phyloP scores from a whole-genome alignment of 768 basidiomycete species.

The Russula virescens region DNA sequence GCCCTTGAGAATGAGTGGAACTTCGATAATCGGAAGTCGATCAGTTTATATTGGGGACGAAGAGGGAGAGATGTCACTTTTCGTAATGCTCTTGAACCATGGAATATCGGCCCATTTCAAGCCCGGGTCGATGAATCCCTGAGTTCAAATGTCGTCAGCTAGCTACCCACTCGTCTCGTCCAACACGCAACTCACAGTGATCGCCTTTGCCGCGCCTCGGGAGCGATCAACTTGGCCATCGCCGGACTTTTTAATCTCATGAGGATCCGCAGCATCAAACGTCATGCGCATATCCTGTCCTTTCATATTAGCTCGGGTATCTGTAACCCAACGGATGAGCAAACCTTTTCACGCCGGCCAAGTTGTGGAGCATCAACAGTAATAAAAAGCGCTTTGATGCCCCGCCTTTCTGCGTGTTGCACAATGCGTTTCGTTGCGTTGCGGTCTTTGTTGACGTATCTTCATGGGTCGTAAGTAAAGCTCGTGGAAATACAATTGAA shows the following conservation, averaged over 20 bases:
- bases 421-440: constrained; percentile 80
- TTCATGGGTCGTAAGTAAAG: constrained; percentile 28
- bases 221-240: constrained; percentile 62
- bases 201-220: constrained; percentile 91
- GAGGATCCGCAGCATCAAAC: constrained; percentile 75
- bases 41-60: not conserved
- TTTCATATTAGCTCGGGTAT: not conserved
- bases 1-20: constrained; percentile 62
- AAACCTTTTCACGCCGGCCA: constrained; percentile 81
- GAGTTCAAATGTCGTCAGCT: not conserved
- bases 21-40: constrained; percentile 23
- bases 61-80: constrained; percentile 32
- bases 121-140: constrained; percentile 94
- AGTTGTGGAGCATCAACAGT: constrained; percentile 97
- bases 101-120: constrained; percentile 80
- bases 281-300: constrained; percentile 92
- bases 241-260: constrained; percentile 45
- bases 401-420: constrained; percentile 83
- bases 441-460: constrained; percentile 90
- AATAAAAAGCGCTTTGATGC: constrained; percentile 91
- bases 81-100: constrained; percentile 57
- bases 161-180: too few relatives aligned
- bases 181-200: constrained; percentile 52
- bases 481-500: not conserved
- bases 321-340: not conserved